phyloP scores from a whole-genome alignment of 2,329 filamentous ascomycete species.

The Penicillium paneum region DNA sequence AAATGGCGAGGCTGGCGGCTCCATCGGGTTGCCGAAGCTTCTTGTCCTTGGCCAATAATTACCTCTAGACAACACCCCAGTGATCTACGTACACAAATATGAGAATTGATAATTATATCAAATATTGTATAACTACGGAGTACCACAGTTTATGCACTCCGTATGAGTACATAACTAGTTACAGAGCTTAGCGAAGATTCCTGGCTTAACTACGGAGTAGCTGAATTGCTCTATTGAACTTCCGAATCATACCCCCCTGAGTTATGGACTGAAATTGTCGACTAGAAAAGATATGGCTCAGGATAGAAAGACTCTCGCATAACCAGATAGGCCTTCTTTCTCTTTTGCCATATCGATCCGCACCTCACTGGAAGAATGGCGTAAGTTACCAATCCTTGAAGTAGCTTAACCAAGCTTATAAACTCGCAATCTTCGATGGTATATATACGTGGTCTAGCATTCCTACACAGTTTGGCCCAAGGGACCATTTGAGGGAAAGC shows the following conservation, averaged over 20 bases:
- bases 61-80: neutral
- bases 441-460: neutral
- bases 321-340: conserved; percentile 2
- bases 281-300: too few species aligned
- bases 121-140: too few species aligned
- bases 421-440: conserved; percentile 1
- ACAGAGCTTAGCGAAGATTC: neutral
- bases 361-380: conserved; percentile 7
- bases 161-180: neutral
- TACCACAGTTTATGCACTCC: too few species aligned
- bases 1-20: neutral
- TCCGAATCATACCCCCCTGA: neutral
- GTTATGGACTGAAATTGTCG: too few species aligned
- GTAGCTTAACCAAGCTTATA: neutral
- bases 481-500: neutral
- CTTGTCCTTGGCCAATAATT: neutral
- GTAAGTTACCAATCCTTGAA: neutral
- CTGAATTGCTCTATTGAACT: neutral
- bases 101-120: neutral
- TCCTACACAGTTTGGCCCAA: neutral
- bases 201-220: too few species aligned
- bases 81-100: neutral
- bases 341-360: conserved; percentile 6
- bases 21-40: neutral
- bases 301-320: too few species aligned